Evolutionary conservation across 345 rosid species (phyloP), one percentile per base, ranked within the genome.

Genomic region (Brassica nigra): DNA sequence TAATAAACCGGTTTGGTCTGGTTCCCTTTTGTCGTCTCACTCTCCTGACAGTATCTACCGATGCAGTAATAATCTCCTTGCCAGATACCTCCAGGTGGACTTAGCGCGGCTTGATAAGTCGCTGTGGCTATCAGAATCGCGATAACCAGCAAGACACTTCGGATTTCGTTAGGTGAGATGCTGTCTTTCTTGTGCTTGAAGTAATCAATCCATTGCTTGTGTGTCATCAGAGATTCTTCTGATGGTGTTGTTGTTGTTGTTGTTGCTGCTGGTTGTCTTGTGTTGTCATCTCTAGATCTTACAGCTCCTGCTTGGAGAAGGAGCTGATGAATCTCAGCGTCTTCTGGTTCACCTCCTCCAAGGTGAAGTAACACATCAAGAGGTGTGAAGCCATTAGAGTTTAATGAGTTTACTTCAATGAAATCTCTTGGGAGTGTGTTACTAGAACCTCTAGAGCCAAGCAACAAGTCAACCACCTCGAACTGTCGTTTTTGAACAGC

Each of bases 71-170:
- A 75, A 70, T 83, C 70, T 54, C 73, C 83, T 73, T 83, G 87
- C 88, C 87, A 81, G 0, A 79, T 37, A 11, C 89, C 84, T 20
- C 85, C 83, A 0, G 86, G 88, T 28, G 83, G 83, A 52, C 64
- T 82, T 39, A 81, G 55, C 0, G 62, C 87, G n/a, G 87, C 84
- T 71, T 83, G 85, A 66, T 81, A 83, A 67, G 89, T 87, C 0
- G 85, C 61, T 11, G 85, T 78, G 5, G 81, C 49, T 66, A 86
- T 84, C 49, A 85, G 77, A 12, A 77, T 58, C 0, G 84, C 82
- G 2, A 84, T 70, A 18, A 83, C 75, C 0, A 84, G 65, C n/a
- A 86, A 59, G 8, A 72, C 68, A 16, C 54, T 81, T 11, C 84
- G 77, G 4, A 74, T 44, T 3, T 83, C 82, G 16, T 31, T 74